Base-by-base conservation (phyloP, 2,329 filamentous ascomycete genomes). In the Orbilia oligospora region DNA sequence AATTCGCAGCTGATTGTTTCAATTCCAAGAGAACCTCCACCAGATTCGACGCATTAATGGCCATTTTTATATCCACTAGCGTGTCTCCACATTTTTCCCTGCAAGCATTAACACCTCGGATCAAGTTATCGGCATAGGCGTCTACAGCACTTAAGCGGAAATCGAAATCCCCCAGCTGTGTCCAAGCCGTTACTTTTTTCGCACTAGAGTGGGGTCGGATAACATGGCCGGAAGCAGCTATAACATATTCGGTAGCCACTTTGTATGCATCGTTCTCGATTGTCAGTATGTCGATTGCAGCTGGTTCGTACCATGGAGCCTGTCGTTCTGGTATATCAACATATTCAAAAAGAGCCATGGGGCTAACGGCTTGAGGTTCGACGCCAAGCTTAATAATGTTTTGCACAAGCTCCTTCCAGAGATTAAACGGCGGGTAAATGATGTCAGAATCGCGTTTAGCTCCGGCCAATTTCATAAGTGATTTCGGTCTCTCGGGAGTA, bases 381-480 rank as follows among this genome's bases (percentile, higher is more conserved):
- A 68, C 55, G 2, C 73, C 73, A 5, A 78, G 12, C 1, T 49
- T 36, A 0, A 24, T 20, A 1, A 68, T 36, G 0, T 63, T n/a
- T 16, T 67, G 22, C 22, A 78, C 61, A 12, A 78, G 46, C 0
- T 78, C 73, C 27, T 56, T 51, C 73, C 73, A 78, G 1, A 78
- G 27, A 51, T 67, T 78, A 38, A 78, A 78, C 0, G 73, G 68
- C 10, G 73, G 24, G 20, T 68, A 46, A 36, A 78, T 64, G 3
- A 51, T 53, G n/a, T 71, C 61, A 0, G 66, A 41, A 14, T 53
- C 22, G 36, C 64, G 49, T 0, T 8, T 24, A 18, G 33, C n/a
- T 5, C 64, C 44, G 2, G 63, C 71, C 3, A 27, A 20, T 48
- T 9, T 5, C 71, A 68, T 75, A 0, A 53, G 16, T 5, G 64